Evolutionary conservation across 1,284 basidiomycete genomes (phyloP), one percentile per base, ranked within the genome.

Genomic region (Malassezia cuniculi): DNA sequence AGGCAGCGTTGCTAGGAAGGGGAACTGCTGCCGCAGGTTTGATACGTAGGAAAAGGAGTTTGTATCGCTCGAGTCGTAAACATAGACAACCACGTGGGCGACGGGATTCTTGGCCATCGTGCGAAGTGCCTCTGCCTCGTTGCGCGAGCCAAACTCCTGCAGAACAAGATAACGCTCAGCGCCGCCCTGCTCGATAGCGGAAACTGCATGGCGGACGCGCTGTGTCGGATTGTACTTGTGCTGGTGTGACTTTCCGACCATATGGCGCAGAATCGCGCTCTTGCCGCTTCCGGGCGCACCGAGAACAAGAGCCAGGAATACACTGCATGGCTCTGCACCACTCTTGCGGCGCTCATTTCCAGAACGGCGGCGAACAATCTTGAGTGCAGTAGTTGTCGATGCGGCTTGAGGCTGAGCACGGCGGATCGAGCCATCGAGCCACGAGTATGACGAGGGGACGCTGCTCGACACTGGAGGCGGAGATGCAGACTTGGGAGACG

Each of bases 21-120:
- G 85, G 68, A 94, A 93, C 75, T 90, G 86, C 82, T 95, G 87
- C 12, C 63, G 55, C 60, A 95, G 71, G 71, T 94, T 94, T 54
- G 85, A 90, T 62, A 97, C 86, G 71, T 97, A 94, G 34, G 85
- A 89, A 68, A 97, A 97, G 9, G 87, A 94, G 69, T 95, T 95
- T 18, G 93, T 95, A 68, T 97, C 93, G 63, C 84, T 87, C 39
- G 86, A 93, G 69, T 97, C 90, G 68, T 95, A 82, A 26, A 95
- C 85, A 68, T 89, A 94, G 44, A 93, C 77, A 50, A 95, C 81
- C 33, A 94, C 83, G 69, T 95, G 90, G 17, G 85, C 85, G 38
- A 82, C 71, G 65, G 90, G 85, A 25, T 82, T 79, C 70, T 87
- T 93, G 71, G 85, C 87, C 21, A 79, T 75, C 66, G 82, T 87